A percentile compares a stretch with the other conserved stretches of the same genome.
Conservation (phyloP, 2,329 filamentous ascomycete species). For the Claviceps fusiformis region DNA sequence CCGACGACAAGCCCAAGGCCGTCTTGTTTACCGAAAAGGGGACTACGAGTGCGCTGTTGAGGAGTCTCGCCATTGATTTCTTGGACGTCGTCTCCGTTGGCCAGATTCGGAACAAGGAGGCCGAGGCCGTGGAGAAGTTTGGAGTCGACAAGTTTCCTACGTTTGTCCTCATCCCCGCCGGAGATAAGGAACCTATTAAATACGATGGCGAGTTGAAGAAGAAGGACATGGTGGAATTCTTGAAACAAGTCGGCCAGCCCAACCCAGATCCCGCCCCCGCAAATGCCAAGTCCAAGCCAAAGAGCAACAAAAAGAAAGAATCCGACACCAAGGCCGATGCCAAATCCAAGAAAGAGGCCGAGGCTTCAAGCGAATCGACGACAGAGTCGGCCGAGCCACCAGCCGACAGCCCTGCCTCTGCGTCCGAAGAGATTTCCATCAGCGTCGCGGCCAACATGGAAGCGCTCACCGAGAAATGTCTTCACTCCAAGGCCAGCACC, state of each 20-base stretch:
- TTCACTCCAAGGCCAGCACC: conserved; percentile 62
- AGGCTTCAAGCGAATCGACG: conserved; percentile 21
- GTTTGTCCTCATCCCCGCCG: conserved; percentile 64
- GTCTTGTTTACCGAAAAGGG: conserved; percentile 92
- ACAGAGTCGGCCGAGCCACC: background rate
- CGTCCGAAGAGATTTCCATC: conserved; percentile 43
- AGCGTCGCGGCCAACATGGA: conserved; percentile 48
- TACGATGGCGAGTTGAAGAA: conserved; percentile 83
- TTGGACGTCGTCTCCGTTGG: conserved; percentile 65
- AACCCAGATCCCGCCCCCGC: conserved; percentile 56
- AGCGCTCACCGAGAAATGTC: conserved; percentile 56
- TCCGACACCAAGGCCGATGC: conserved; percentile 19
- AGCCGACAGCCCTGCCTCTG: conserved; percentile 7
- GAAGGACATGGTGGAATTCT: conserved; percentile 64
- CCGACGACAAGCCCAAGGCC: conserved; percentile 63
- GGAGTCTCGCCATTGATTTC: conserved; percentile 82
- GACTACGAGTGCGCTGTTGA: conserved; percentile 67
- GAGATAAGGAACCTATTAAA: conserved; percentile 50
- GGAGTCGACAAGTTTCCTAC: conserved; percentile 67
- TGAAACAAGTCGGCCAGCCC: conserved; percentile 63
- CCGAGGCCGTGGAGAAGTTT: conserved; percentile 56
- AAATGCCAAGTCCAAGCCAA: conserved; percentile 19
- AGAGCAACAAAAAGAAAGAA: conserved; percentile 13
- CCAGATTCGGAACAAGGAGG: conserved; percentile 74
- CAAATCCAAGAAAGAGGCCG: conserved; percentile 24